A percentile compares a stretch with the other conserved stretches of the same genome.
These are phyloP conservation scores for Penicillium mononematosum DNA, from an alignment of 495 filamentous ascomycete genomes.

Conservation along the genomic window DNA sequence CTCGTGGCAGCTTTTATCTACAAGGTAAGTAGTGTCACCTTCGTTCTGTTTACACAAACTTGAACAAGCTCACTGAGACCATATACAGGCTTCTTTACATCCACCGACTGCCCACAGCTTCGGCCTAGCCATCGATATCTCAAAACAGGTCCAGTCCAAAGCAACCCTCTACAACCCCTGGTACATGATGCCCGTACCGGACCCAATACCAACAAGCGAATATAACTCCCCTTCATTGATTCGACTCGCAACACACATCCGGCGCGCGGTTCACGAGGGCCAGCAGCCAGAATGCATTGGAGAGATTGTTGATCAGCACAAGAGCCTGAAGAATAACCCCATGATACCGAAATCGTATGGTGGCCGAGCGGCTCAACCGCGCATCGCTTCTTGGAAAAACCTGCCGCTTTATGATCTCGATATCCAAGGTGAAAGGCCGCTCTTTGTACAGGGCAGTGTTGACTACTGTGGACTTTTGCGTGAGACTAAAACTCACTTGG, in stretches of 20 bases:
- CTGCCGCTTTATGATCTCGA: constrained; percentile 8
- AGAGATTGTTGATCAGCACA: constrained; percentile 9
- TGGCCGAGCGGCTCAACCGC: constrained; percentile 6
- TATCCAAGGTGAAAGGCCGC: constrained; percentile 8
- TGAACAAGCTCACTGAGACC: not conserved
- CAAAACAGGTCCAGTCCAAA: constrained; percentile 5
- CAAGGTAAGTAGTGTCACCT: not conserved
- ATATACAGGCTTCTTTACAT: constrained; percentile 5
- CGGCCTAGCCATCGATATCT: constrained; percentile 5
- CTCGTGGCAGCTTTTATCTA: constrained; percentile 6
- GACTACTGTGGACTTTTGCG: constrained; percentile 12
- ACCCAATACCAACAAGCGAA: constrained; percentile 9
- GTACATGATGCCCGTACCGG: constrained; percentile 11
- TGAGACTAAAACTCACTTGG: constrained; percentile 2
- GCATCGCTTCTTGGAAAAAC: constrained; percentile 8
- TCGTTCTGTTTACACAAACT: not conserved
- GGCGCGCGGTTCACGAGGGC: constrained; percentile 1
- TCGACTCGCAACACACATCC: constrained; percentile 4
- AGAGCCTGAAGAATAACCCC: not conserved
- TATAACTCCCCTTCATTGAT: constrained; percentile 1
- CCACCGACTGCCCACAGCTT: not conserved
- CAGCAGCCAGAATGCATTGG: constrained; percentile 11
- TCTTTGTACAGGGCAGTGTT: constrained; percentile 14
- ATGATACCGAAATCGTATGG: constrained; percentile 7
- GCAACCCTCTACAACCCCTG: constrained; percentile 10